A percentile compares a stretch with the other conserved stretches of the same genome.
Conservation (phyloP, 2,329 filamentous ascomycete genomes). For the Cladosporium colombiae region DNA sequence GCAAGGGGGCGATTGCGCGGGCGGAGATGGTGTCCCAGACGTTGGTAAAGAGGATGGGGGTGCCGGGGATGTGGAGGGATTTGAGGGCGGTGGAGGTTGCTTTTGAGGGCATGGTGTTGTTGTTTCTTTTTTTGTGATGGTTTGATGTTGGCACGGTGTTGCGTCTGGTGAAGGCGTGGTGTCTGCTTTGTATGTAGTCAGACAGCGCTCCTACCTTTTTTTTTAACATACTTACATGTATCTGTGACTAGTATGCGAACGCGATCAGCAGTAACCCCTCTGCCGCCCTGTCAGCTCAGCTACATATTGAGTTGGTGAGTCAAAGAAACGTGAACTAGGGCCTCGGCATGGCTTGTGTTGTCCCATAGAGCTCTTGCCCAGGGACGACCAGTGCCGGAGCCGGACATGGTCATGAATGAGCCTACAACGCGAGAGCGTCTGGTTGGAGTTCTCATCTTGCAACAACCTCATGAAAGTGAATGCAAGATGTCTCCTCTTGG, state of each 20-base stretch:
- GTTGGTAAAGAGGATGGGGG: slow-evolving; percentile 58
- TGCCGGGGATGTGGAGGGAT: slow-evolving; percentile 53
- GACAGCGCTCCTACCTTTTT: not conserved
- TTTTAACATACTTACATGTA: too few species aligned
- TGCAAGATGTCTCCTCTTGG: not conserved
- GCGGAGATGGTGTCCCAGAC: slow-evolving; percentile 57
- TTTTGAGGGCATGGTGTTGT: slow-evolving; percentile 12
- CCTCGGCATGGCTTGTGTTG: not conserved
- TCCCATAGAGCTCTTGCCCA: not conserved
- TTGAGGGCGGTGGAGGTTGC: slow-evolving; percentile 21
- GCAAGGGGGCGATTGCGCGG: slow-evolving; percentile 47
- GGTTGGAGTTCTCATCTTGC: not conserved
- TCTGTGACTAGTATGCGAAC: not conserved
- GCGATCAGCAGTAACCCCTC: not conserved
- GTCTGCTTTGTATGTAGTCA: not conserved
- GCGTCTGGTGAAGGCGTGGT: not conserved
- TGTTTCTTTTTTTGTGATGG: not conserved
- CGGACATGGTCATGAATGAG: not conserved
- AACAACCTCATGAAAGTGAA: not conserved
- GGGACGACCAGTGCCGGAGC: not conserved
- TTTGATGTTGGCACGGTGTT: too few species aligned
- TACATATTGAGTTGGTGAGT: slow-evolving; percentile 8
- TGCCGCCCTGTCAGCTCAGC: not conserved
- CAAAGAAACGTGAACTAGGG: not conserved
- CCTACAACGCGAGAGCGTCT: not conserved